Evolutionary conservation across 805 yeast genomes (phyloP).

Genomic region (Zygoascus tannicola): DNA sequence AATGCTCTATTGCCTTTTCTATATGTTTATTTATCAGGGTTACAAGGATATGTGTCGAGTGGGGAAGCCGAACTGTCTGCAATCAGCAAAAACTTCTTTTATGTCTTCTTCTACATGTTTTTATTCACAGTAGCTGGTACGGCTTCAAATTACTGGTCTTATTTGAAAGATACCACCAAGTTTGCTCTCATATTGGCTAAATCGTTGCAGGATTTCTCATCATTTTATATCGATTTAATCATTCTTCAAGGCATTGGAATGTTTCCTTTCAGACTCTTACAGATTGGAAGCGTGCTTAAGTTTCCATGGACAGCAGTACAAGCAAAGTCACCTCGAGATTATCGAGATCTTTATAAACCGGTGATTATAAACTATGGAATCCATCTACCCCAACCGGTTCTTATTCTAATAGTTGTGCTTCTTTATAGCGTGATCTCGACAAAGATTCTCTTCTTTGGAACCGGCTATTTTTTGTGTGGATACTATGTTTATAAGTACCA

Average conservation of each 20-base stretch:
- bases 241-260: constrained; percentile 75
- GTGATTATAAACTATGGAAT: constrained; percentile 89
- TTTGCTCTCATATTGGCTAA: constrained; percentile 81
- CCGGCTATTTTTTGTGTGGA: constrained; percentile 75
- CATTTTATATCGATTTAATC: constrained; percentile 84
- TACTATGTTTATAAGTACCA: constrained; percentile 88
- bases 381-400: constrained; percentile 82
- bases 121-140: constrained; percentile 91
- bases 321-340: constrained; percentile 78
- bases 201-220: constrained; percentile 66
- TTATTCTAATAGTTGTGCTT: constrained; percentile 74
- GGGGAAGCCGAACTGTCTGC: constrained; percentile 89
- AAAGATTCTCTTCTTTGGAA: constrained; percentile 74
- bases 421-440: constrained; percentile 86
- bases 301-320: constrained; percentile 57
- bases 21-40: constrained; percentile 70
- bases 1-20: constrained; percentile 78
- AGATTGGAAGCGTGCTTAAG: constrained; percentile 67
- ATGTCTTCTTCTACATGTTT: constrained; percentile 87
- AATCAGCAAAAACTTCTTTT: constrained; percentile 88
- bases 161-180: constrained; percentile 79
- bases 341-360: constrained; percentile 66
- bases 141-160: constrained; percentile 70
- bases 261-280: constrained; percentile 77
- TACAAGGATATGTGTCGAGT: constrained; percentile 84